Base-by-base conservation (phyloP, 129 eudicot species). In the Sambucus nigra region DNA sequence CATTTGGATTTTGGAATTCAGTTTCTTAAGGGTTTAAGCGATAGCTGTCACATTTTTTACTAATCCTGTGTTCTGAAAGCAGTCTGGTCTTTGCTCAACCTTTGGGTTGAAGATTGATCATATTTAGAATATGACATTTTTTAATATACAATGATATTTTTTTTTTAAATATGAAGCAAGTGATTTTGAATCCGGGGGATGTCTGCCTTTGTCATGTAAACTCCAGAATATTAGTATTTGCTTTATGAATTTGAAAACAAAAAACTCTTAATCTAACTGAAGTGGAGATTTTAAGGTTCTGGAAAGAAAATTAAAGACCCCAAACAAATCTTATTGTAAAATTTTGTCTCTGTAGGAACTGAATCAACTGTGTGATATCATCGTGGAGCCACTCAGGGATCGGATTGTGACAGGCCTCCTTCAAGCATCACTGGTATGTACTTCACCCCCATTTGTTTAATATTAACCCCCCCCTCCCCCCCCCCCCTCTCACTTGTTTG, bases 381-480 rank as follows among this genome's bases (percentile, higher is more conserved):
- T 92, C 51, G 76, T 86, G 71, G 96, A 92, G 70, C 87, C 80
- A 55, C 92, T 92, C 47, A 67, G 99, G 55, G 99, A 86, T 64
- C 89, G 99, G 62, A 71, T 86, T 45, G 99, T 92, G 55, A 82
- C 92, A 1, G 80, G 99, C 48, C 94, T 86, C 42, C 99, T 92
- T 44, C 99, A 92, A 57, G 94, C 99, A 53, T 86, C 96, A 41
- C 55, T 92, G 89, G 99, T 86, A 25, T 60, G 80, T 47, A 28
- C 40, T 18, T 55, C 68, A 15, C 47, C n/a, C 52, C n/a, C n/a
- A n/a, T n/a, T n/a, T n/a, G n/a, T n/a, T n/a, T n/a, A n/a, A n/a
- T n/a, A n/a, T n/a, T n/a, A n/a, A n/a, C 35, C 13, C 39, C 28
- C 48, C 6, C 33, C 35, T 7, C 29, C 16, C 39, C n/a, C 35